These are phyloP conservation scores for Glarea lozoyensis DNA, from an alignment of 495 filamentous ascomycete species.

Conservation along the genomic window DNA sequence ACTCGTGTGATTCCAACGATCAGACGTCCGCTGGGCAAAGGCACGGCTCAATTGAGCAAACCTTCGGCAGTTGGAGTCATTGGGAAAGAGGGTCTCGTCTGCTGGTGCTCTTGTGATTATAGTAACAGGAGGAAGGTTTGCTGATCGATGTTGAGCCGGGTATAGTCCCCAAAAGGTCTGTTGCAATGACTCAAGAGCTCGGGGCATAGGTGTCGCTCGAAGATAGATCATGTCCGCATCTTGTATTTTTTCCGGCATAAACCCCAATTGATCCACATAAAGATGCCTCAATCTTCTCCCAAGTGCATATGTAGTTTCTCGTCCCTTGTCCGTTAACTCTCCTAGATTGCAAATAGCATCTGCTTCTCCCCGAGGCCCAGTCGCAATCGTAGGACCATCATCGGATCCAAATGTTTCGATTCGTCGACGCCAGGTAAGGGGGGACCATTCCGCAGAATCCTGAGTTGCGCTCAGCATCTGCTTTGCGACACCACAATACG, in stretches of 20 bases:
- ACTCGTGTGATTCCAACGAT: constrained; percentile 68
- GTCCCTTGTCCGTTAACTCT: constrained; percentile 79
- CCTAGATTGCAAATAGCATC: constrained; percentile 78
- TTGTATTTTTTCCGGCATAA: constrained; percentile 61
- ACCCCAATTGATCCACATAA: constrained; percentile 81
- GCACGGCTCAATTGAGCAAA: constrained; percentile 71
- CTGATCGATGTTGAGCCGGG: constrained; percentile 53
- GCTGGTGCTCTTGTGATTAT: constrained; percentile 62
- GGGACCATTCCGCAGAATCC: constrained; percentile 44
- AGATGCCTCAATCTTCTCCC: constrained; percentile 71
- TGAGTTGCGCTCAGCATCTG: constrained; percentile 65
- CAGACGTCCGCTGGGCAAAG: constrained; percentile 74
- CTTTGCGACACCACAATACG: constrained; percentile 75
- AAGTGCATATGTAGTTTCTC: constrained; percentile 73
- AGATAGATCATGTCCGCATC: constrained; percentile 71
- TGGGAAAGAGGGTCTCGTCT: constrained; percentile 91
- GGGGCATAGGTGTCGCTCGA: constrained; percentile 73
- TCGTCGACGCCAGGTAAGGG: constrained; percentile 67
- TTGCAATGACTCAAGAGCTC: constrained; percentile 81
- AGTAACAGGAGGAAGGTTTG: constrained; percentile 58
- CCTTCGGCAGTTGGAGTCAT: constrained; percentile 75
- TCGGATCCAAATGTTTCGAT: constrained; percentile 70
- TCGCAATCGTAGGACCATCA: constrained; percentile 59
- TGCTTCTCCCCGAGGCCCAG: constrained; percentile 57
- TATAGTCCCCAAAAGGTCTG: constrained; percentile 88